Evolutionary conservation across 2,329 filamentous ascomycete genomes (phyloP).

Genomic region (Corynespora cassiicola): DNA sequence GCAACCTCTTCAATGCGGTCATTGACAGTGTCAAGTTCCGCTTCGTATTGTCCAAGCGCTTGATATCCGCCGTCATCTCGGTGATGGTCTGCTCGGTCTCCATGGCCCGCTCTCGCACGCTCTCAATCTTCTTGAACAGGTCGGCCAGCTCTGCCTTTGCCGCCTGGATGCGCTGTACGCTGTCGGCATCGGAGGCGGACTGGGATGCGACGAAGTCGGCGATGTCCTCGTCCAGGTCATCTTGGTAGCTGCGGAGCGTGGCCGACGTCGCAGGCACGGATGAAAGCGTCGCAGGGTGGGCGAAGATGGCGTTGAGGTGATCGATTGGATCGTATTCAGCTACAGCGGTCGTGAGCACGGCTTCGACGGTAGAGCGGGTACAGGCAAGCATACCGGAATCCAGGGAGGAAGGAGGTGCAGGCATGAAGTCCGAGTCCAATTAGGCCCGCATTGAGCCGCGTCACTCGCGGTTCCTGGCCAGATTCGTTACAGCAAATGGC

Average conservation of each 20-base stretch:
- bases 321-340: slow-evolving; percentile 90
- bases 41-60: slow-evolving; percentile 94
- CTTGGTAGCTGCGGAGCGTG: slow-evolving; percentile 75
- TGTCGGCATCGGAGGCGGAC: slow-evolving; percentile 84
- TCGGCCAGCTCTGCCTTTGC: slow-evolving; percentile 88
- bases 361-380: slow-evolving; percentile 8
- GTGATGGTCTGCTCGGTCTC: slow-evolving; percentile 96
- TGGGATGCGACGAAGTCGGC: slow-evolving; percentile 74
- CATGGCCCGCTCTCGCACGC: slow-evolving; percentile 84
- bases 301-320: slow-evolving; percentile 92
- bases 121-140: slow-evolving; percentile 94
- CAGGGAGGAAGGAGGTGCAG: slow-evolving; percentile 43
- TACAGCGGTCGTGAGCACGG: slow-evolving; percentile 45
- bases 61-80: slow-evolving; percentile 98
- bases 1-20: slow-evolving; percentile 94
- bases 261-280: slow-evolving; percentile 78
- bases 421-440: slow-evolving; percentile 43
- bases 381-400: slow-evolving; percentile 42
- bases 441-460: slow-evolving; percentile 44
- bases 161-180: slow-evolving; percentile 87
- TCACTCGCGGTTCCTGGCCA: slow-evolving; percentile 33
- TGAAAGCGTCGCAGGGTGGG: slow-evolving; percentile 82
- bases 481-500: slow-evolving; percentile 17
- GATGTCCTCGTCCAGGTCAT: slow-evolving; percentile 84
- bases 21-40: slow-evolving; percentile 95